These are phyloP conservation scores for Globisporangium mamillatum DNA, from an alignment of 352 stramenopile species.

Conservation along the genomic window DNA sequence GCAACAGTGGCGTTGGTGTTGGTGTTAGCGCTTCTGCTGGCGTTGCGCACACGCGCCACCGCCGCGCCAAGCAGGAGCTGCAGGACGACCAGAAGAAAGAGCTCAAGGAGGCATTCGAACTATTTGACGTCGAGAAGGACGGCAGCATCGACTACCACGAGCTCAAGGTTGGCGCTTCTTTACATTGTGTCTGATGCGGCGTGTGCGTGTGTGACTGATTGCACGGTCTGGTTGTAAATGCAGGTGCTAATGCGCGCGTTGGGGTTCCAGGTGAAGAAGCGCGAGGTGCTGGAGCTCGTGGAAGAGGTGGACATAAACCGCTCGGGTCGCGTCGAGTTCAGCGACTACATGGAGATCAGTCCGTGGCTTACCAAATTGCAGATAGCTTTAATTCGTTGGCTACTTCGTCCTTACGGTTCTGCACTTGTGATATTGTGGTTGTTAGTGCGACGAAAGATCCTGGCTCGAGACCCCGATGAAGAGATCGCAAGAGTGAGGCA, in stretches of 20 bases:
- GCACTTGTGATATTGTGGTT: not conserved
- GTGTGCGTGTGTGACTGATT: not conserved
- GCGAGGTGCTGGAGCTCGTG: constrained; percentile 86
- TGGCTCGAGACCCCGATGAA: constrained; percentile 88
- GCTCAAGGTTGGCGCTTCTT: constrained; percentile 55
- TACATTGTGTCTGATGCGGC: too few species aligned
- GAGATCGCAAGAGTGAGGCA: constrained; percentile 80
- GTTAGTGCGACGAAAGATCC: constrained; percentile 74
- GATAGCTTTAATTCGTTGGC: not conserved
- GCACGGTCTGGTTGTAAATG: not conserved
- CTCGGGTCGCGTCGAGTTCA: constrained; percentile 85
- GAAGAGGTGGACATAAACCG: constrained; percentile 88
- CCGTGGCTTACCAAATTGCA: constrained; percentile 6
- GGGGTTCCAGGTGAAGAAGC: constrained; percentile 90
- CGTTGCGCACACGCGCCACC: constrained; percentile 19
- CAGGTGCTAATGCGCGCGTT: constrained; percentile 90
- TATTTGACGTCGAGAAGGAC: constrained; percentile 92
- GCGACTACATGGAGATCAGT: constrained; percentile 92
- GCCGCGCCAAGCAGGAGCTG: constrained; percentile 67
- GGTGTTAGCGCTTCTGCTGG: not conserved
- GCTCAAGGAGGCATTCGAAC: constrained; percentile 90
- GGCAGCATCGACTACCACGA: constrained; percentile 92
- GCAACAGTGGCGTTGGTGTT: not conserved
- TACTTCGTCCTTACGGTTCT: not conserved
- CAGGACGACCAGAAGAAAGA: constrained; percentile 87